Percentiles rank a stretch among this genome's conserved stretches.
Evolutionary conservation across 2,329 filamentous ascomycete genomes (phyloP).

Genomic region (Mycosphaerella sp.): DNA sequence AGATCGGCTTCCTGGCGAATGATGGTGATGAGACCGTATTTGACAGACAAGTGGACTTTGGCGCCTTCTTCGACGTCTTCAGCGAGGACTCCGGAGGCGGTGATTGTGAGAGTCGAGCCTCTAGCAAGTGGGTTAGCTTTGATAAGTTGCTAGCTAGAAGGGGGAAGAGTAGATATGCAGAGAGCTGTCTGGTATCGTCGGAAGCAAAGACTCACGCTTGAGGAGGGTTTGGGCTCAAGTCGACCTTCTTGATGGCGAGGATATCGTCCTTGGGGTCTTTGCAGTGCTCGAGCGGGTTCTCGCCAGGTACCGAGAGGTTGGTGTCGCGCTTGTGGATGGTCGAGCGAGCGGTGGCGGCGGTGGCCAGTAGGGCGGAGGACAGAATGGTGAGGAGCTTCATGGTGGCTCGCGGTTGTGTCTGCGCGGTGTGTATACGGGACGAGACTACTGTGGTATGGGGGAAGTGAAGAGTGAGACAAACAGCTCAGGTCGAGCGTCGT

Average conservation of each 20-base stretch:
- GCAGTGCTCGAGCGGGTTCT: slow-evolving; percentile 81
- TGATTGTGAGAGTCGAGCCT: slow-evolving; percentile 70
- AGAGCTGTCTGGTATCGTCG: slow-evolving; percentile 1
- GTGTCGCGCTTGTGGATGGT: slow-evolving; percentile 32
- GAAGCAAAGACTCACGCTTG: slow-evolving; percentile 54
- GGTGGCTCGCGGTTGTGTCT: not conserved
- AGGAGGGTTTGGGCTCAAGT: slow-evolving; percentile 81
- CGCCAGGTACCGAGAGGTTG: slow-evolving; percentile 65
- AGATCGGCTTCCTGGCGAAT: slow-evolving; percentile 75
- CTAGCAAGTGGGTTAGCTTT: slow-evolving; percentile 43
- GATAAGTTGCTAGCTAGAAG: not conserved
- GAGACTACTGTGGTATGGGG: slow-evolving; percentile 11
- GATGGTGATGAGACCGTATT: slow-evolving; percentile 88
- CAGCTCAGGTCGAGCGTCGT: slow-evolving; percentile 2
- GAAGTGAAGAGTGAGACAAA: slow-evolving; percentile 15
- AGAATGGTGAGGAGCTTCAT: slow-evolving; percentile 33
- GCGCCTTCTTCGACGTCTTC: slow-evolving; percentile 70
- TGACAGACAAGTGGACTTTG: slow-evolving; percentile 76
- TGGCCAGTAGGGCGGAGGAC: slow-evolving; percentile 27
- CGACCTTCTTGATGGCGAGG: slow-evolving; percentile 69
- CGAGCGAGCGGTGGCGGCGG: slow-evolving; percentile 28
- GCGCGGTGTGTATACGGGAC: not conserved
- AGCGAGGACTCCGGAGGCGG: slow-evolving; percentile 67
- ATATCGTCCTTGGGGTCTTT: slow-evolving; percentile 62
- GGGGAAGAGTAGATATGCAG: slow-evolving; percentile 10